Conservation (phyloP, 2,329 filamentous ascomycete species). For the Ophiostoma tasmaniense region DNA sequence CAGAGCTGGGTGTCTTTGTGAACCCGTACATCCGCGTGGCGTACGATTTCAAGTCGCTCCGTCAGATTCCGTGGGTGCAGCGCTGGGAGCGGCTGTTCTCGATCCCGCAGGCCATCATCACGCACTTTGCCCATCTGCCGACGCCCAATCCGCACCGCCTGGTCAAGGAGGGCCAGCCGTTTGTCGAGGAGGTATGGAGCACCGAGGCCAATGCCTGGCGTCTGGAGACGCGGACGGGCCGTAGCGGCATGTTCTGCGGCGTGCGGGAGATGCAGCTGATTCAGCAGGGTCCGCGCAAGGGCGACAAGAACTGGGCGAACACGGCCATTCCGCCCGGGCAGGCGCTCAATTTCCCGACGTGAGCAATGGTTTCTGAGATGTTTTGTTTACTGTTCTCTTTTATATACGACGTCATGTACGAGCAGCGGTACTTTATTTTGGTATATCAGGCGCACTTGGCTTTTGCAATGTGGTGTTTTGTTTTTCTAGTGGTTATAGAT, state of each 20-base stretch:
- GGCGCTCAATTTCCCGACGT: slow-evolving; percentile 25
- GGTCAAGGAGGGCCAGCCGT: slow-evolving; percentile 48
- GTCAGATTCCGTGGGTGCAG: slow-evolving; percentile 50
- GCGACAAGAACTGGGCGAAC: slow-evolving; percentile 30
- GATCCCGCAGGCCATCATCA: slow-evolving; percentile 32
- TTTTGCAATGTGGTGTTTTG: background rate
- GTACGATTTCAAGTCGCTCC: slow-evolving; percentile 50
- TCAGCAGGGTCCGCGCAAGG: slow-evolving; percentile 24
- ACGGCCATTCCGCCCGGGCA: slow-evolving; percentile 29
- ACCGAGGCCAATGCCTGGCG: slow-evolving; percentile 29
- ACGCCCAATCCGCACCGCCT: slow-evolving; percentile 52
- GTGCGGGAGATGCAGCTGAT: slow-evolving; percentile 41
- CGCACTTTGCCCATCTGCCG: slow-evolving; percentile 36
- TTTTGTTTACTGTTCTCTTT: background rate
- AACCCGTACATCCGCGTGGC: slow-evolving; percentile 68
- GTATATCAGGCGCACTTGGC: background rate
- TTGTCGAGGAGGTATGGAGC: slow-evolving; percentile 44
- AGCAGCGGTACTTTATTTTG: background rate
- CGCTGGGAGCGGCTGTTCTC: slow-evolving; percentile 53
- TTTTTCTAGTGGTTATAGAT: no score
- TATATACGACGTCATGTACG: background rate
- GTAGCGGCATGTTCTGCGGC: slow-evolving; percentile 48
- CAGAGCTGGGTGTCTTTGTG: slow-evolving; percentile 56
- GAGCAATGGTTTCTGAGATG: background rate
- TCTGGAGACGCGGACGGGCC: slow-evolving; percentile 36